Conservation (phyloP, 441 rosid genomes). For the Erodium texanum region DNA sequence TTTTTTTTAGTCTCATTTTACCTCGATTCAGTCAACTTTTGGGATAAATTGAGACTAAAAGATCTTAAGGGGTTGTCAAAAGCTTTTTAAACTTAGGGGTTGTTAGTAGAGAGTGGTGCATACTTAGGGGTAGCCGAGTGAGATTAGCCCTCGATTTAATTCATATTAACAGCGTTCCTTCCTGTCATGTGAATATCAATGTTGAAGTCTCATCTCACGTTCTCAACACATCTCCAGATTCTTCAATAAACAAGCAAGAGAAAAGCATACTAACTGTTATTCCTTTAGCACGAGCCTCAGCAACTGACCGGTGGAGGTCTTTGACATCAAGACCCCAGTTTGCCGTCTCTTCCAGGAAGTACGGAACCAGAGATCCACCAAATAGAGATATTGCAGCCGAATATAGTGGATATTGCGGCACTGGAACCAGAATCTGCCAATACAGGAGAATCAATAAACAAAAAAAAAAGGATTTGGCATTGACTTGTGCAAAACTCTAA, state of each 20-base stretch:
- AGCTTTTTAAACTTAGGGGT: too few relatives aligned
- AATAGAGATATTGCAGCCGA: constrained; percentile 80
- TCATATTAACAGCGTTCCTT: background rate
- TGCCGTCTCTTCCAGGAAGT: constrained; percentile 84
- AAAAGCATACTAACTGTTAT: constrained; percentile 54
- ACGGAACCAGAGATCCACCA: constrained; percentile 94
- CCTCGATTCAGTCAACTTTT: too few relatives aligned
- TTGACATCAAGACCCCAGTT: constrained; percentile 90
- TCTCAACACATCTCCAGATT: constrained; percentile 7
- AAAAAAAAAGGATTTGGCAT: constrained; percentile 4
- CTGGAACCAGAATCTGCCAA: constrained; percentile 85
- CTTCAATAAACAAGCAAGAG: constrained; percentile 14
- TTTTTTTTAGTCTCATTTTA: too few relatives aligned
- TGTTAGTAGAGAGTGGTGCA: too few relatives aligned
- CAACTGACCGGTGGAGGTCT: constrained; percentile 71
- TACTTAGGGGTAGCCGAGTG: too few relatives aligned
- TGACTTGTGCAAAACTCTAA: constrained; percentile 13
- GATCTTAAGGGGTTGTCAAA: too few relatives aligned
- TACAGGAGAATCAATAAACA: background rate
- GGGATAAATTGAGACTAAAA: too few relatives aligned
- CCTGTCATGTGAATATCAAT: too few relatives aligned
- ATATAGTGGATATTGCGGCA: constrained; percentile 96
- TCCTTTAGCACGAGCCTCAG: constrained; percentile 68
- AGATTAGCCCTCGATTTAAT: background rate
- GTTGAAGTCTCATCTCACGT: background rate